These are phyloP conservation scores for Entomortierella beljakovae DNA, from an alignment of 192 early-diverging fungal species.

Conservation along the genomic window DNA sequence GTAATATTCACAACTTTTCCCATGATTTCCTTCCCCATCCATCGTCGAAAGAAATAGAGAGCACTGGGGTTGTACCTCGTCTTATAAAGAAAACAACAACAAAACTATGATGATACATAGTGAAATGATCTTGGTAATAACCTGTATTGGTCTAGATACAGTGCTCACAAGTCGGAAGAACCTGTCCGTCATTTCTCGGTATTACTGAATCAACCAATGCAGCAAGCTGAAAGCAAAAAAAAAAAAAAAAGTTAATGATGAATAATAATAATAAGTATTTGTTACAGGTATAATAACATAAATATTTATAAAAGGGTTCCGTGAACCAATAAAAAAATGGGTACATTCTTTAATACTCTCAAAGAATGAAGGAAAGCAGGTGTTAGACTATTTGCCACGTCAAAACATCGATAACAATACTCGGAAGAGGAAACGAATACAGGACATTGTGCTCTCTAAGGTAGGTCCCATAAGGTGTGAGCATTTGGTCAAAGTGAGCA, in stretches of 20 bases:
- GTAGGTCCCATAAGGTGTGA: no score
- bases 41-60: no score
- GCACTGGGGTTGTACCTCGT: no score
- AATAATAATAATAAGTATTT: background rate
- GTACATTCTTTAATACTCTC: background rate
- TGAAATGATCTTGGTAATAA: background rate
- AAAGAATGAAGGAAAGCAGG: background rate
- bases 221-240: no score
- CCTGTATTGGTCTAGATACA: background rate
- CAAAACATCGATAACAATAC: no score
- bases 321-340: no score
- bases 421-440: no score
- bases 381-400: background rate
- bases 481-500: slow-evolving; percentile 7
- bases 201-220: no score
- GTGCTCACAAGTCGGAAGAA: slow-evolving; percentile 10
- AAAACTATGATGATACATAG: background rate
- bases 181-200: slow-evolving; percentile 1
- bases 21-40: background rate
- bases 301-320: no score
- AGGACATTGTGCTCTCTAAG: no score
- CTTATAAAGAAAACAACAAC: background rate
- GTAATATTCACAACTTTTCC: background rate
- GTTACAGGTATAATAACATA: no score
- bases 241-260: background rate